Evolutionary conservation across 257 asterid genomes (phyloP), one percentile per base, ranked within the genome.

Genomic region (Solanum peruvianum): DNA sequence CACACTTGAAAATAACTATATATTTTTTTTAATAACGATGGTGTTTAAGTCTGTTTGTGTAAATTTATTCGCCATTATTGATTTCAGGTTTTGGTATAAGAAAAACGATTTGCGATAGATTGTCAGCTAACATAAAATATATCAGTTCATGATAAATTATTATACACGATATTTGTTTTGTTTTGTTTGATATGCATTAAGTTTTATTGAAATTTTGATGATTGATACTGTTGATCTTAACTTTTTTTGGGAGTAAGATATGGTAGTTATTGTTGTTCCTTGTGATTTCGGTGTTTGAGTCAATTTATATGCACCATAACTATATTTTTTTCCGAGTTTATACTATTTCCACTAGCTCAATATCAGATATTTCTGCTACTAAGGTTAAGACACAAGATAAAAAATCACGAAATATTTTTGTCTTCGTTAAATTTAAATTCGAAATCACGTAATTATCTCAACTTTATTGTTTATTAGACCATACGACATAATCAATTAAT

Each of bases 201-300:
- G 18, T 3, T 25, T 66, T 5, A 66, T 25, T 11, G 9, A 66
- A 66, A 11, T 27, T 11, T 18, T 25, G 9, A 5, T 66, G 72
- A 66, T 1, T 11, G 0, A 1, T 4, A 12, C 2, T 4, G 9
- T 4, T 3, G 3, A 25, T 2, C 1, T 0, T 12, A 66, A 12
- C 9, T 66, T 11, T 0, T 29, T 11, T 14, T 2, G 10, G 3
- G 73, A 66, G 2, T 13, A 27, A 66, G 20, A 13, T 8, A 9
- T 37, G 39, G 39, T 25, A 66, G 10, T 13, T 25, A 25, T 27
- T 66, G 10, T 27, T 25, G 20, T 66, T 25, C 10, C 12, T 66
- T 25, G 27, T 66, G 9, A 27, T 25, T 0, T 4, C 27, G 15
- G 8, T 13, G 20, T 13, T 27, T 2, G 72, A 66, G 4, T 2